Evolutionary conservation across 1,139 yeast genomes (phyloP).

Genomic region (Taiozyma onychis): DNA sequence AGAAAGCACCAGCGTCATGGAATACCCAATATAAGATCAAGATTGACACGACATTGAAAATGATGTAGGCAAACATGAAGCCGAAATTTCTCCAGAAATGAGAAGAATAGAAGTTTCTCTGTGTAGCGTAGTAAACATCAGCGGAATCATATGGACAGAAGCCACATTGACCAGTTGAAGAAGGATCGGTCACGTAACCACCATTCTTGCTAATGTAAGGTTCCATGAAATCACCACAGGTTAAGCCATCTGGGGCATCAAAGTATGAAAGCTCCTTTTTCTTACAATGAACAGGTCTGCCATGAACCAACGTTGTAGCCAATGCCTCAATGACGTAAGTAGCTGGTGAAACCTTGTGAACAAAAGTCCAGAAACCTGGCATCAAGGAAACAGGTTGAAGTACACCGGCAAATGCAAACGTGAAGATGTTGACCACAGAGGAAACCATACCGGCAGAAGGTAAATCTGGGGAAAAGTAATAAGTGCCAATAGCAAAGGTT

Average conservation of each 20-base stretch:
- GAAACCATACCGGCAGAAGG: conserved; percentile 71
- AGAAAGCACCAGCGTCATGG: conserved; percentile 2
- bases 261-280: conserved; percentile 39
- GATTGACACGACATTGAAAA: conserved; percentile 46
- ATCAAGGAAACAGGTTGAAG: conserved; percentile 54
- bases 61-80: conserved; percentile 33
- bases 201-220: conserved; percentile 41
- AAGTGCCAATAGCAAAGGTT: conserved; percentile 59
- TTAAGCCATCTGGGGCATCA: conserved; percentile 39
- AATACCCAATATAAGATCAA: conserved; percentile 59
- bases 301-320: conserved; percentile 46
- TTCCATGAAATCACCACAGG: conserved; percentile 47
- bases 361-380: conserved; percentile 56
- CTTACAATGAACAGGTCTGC: conserved; percentile 42
- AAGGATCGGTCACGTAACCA: conserved; percentile 44
- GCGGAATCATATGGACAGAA: conserved; percentile 40
- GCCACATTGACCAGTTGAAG: conserved; percentile 38
- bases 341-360: conserved; percentile 57
- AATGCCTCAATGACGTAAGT: conserved; percentile 51
- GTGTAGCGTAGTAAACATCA: conserved; percentile 46
- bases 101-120: conserved; percentile 36
- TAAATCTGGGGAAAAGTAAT: conserved; percentile 57
- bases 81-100: conserved; percentile 69
- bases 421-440: conserved; percentile 54
- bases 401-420: conserved; percentile 77